Conservation (phyloP, 179 eudicot genomes). For the Pouteria campechiana region DNA sequence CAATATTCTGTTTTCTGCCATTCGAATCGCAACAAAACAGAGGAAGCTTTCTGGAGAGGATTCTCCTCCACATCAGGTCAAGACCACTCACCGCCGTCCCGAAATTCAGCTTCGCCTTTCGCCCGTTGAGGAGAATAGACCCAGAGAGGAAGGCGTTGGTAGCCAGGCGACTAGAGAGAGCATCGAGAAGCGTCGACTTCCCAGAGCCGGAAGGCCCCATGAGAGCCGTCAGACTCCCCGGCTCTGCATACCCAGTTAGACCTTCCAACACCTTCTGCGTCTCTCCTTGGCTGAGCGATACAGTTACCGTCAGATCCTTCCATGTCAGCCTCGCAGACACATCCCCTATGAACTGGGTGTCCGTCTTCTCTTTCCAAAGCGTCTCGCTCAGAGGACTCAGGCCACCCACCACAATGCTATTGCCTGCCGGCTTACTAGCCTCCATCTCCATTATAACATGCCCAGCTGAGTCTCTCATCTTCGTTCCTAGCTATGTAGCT, state of each 20-base stretch:
- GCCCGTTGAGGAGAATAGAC: conserved; percentile 70
- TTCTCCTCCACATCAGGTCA: too few species aligned
- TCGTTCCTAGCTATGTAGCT: too few species aligned
- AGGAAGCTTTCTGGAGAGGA: too few species aligned
- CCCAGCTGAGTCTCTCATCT: neutral
- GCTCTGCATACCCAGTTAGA: conserved; percentile 83
- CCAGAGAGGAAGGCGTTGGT: conserved; percentile 88
- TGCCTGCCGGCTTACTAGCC: conserved; percentile 17
- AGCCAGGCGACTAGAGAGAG: conserved; percentile 79
- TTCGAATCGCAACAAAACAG: too few species aligned
- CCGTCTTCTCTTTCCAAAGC: conserved; percentile 56
- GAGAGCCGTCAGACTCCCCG: conserved; percentile 74
- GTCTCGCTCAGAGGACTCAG: conserved; percentile 84
- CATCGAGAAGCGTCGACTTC: conserved; percentile 81
- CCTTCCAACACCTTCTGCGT: conserved; percentile 76
- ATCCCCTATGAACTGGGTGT: conserved; percentile 47
- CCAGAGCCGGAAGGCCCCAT: conserved; percentile 99
- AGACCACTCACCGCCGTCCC: conserved; percentile 90
- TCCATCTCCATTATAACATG: conserved; percentile 52
- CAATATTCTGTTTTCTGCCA: too few species aligned
- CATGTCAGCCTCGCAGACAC: conserved; percentile 88
- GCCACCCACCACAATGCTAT: conserved; percentile 28
- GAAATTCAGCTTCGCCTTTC: conserved; percentile 75
- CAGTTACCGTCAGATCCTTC: conserved; percentile 83
- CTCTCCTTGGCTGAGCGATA: conserved; percentile 62